phyloP scores from a whole-genome alignment of 2,329 filamentous ascomycete species.

The Rutstroemia sp. region DNA sequence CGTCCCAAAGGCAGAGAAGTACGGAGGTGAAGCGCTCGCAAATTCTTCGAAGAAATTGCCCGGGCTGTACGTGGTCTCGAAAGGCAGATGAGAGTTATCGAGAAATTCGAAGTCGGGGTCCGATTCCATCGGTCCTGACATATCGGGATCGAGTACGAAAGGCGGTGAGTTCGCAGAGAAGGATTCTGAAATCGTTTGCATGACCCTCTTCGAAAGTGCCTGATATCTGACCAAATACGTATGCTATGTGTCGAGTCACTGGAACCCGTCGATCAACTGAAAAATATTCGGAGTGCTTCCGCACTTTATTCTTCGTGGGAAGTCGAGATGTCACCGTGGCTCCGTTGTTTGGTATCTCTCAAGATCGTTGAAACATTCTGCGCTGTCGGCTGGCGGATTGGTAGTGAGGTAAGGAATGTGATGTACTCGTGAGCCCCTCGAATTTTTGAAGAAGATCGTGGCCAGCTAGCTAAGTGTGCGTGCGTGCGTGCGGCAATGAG shows the following conservation, averaged over 20 bases:
- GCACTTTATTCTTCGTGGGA: background rate
- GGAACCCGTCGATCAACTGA: background rate
- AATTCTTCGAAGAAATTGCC: slow-evolving; percentile 29
- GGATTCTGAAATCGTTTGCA: slow-evolving; percentile 24
- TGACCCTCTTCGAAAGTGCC: slow-evolving; percentile 14
- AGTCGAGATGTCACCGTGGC: background rate
- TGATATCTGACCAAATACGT: background rate
- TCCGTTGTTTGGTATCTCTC: background rate
- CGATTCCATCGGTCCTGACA: slow-evolving; percentile 28
- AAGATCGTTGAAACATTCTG: slow-evolving; percentile 1
- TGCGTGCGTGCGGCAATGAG: background rate
- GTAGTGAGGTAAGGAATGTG: background rate
- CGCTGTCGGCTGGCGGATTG: background rate
- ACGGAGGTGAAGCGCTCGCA: slow-evolving; percentile 20
- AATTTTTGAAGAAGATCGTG: slow-evolving; percentile 1
- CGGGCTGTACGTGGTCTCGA: slow-evolving; percentile 26
- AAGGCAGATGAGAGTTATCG: slow-evolving; percentile 25
- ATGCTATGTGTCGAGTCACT: background rate
- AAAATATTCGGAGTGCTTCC: background rate
- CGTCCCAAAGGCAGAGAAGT: slow-evolving; percentile 21
- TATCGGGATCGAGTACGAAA: slow-evolving; percentile 30
- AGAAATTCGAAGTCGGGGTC: slow-evolving; percentile 34
- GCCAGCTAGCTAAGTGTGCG: background rate
- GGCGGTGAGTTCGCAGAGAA: slow-evolving; percentile 28
- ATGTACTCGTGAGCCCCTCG: background rate